phyloP scores from a whole-genome alignment of 176 grass and related monocot genomes.

The Thalia dealbata region DNA sequence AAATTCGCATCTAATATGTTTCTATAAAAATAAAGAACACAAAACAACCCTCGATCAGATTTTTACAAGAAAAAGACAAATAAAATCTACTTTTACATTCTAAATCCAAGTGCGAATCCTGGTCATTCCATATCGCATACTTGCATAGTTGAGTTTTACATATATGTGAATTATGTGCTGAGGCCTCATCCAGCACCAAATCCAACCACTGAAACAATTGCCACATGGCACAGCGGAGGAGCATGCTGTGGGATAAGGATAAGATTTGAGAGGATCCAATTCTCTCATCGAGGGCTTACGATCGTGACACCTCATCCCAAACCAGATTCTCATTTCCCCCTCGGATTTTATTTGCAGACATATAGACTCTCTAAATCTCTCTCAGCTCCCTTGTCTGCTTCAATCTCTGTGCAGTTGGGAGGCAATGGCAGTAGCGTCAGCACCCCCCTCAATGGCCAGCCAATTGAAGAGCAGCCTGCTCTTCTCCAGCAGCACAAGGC shows the following conservation, averaged over 20 bases:
- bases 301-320: conserved; percentile 24
- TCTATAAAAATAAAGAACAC: too few relatives aligned
- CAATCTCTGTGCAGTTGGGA: background rate
- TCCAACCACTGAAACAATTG: background rate
- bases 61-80: too few relatives aligned
- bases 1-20: too few relatives aligned
- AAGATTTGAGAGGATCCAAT: conserved; percentile 1
- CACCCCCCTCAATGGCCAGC: conserved; percentile 70
- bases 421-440: conserved; percentile 65
- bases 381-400: background rate
- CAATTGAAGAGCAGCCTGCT: conserved; percentile 52
- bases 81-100: too few relatives aligned
- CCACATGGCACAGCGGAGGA: conserved; percentile 18
- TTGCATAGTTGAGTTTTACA: background rate
- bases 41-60: too few relatives aligned
- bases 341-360: background rate
- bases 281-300: conserved; percentile 20
- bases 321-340: background rate
- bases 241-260: conserved; percentile 27
- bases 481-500: conserved; percentile 17
- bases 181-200: background rate
- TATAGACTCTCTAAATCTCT: background rate
- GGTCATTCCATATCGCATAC: background rate
- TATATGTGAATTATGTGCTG: background rate
- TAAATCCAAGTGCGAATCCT: background rate